Evolutionary conservation across 805 yeast genomes (phyloP).

Genomic region (Pichia paraexigua): DNA sequence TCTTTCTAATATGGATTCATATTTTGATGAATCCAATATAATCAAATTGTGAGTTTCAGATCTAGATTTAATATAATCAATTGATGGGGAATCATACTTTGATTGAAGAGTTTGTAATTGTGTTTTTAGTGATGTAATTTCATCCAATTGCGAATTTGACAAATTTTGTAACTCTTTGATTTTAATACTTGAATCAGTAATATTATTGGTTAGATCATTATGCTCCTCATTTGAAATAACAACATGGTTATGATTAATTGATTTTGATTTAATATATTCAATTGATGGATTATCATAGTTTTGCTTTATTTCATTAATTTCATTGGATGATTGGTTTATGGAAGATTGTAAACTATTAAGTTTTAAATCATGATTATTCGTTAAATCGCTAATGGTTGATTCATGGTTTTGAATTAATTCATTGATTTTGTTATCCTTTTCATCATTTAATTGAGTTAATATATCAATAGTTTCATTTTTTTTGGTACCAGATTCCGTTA

Average conservation of each 20-base stretch:
- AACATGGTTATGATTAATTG: constrained; percentile 5
- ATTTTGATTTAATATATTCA: constrained; percentile 17
- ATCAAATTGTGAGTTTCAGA: constrained; percentile 11
- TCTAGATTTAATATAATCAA: constrained; percentile 15
- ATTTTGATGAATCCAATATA: constrained; percentile 9
- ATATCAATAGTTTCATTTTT: background rate
- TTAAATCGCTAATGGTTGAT: background rate
- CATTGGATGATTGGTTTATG: background rate
- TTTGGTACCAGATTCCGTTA: background rate
- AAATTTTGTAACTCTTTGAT: background rate
- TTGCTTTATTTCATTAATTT: background rate
- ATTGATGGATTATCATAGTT: constrained; percentile 26
- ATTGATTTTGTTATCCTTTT: background rate
- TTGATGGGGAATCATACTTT: constrained; percentile 14
- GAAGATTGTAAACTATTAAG: background rate
- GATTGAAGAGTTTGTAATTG: background rate
- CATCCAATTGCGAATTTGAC: background rate
- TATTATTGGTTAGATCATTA: background rate
- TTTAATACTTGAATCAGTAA: background rate
- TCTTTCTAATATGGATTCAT: constrained; percentile 2
- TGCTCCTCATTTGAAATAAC: constrained; percentile 11
- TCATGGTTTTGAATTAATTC: background rate
- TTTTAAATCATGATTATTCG: background rate
- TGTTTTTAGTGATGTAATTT: background rate
- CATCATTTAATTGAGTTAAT: background rate